Evolutionary conservation across 495 filamentous ascomycete genomes (phyloP).

Genomic region (Massariosphaeria phaeospora): DNA sequence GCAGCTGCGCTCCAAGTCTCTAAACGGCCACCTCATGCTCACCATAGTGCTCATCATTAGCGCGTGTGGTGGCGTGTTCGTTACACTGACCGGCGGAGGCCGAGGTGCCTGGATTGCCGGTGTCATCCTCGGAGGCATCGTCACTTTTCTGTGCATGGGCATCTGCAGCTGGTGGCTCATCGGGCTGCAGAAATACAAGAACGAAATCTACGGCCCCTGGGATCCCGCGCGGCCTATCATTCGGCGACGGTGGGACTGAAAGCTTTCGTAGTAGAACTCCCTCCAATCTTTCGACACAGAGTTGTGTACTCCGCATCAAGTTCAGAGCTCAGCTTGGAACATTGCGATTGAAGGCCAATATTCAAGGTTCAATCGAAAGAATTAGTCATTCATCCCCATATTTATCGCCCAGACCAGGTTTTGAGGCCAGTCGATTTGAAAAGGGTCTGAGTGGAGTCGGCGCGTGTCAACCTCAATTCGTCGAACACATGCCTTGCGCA

Average conservation of each 20-base stretch:
- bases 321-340: conserved; percentile 23
- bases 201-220: conserved; percentile 97
- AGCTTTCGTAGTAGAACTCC: conserved; percentile 8
- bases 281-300: conserved; percentile 15
- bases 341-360: conserved; percentile 19
- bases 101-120: conserved; percentile 69
- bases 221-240: conserved; percentile 88
- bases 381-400: conserved; percentile 16
- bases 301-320: conserved; percentile 12
- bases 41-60: conserved; percentile 75
- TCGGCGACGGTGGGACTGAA: conserved; percentile 54
- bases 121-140: conserved; percentile 63
- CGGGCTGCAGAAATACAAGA: conserved; percentile 95
- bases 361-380: conserved; percentile 23
- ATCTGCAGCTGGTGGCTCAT: conserved; percentile 98
- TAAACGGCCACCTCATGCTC: conserved; percentile 73
- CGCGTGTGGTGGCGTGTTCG: conserved; percentile 71
- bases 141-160: conserved; percentile 76
- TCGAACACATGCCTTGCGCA: conserved; percentile 1
- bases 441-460: conserved; percentile 6
- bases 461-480: conserved; percentile 27
- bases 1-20: conserved; percentile 75
- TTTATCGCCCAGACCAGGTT: conserved; percentile 17
- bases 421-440: conserved; percentile 22
- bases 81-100: conserved; percentile 60